These are phyloP conservation scores for Arthrobotrys iridis DNA, from an alignment of 2,329 filamentous ascomycete genomes.

Conservation along the genomic window DNA sequence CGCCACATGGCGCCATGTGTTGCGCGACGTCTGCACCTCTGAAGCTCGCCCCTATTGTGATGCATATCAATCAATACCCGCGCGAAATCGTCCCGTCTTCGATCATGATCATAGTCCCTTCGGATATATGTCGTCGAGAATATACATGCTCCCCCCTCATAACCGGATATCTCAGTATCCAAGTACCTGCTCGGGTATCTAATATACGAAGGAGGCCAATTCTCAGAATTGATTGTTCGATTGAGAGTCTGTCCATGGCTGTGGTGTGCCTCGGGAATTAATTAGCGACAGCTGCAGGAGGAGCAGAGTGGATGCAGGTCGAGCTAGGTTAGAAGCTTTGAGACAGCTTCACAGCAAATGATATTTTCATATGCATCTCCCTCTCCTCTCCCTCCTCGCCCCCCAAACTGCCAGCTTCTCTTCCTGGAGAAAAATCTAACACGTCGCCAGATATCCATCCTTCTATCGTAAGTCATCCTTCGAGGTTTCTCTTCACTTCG, in stretches of 20 bases:
- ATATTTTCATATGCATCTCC: neutral
- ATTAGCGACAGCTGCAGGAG: slow-evolving; percentile 24
- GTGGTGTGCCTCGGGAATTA: slow-evolving; percentile 6
- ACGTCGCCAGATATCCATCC: neutral
- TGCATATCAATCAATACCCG: too few species aligned
- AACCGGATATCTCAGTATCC: neutral
- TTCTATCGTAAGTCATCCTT: neutral
- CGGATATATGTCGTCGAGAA: too few species aligned
- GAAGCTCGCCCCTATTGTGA: slow-evolving; percentile 22
- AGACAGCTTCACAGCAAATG: slow-evolving; percentile 30
- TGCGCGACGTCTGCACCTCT: slow-evolving; percentile 14
- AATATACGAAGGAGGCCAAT: too few species aligned
- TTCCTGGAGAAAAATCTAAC: neutral
- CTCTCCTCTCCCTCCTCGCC: neutral
- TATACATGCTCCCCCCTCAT: neutral
- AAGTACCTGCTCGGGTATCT: too few species aligned
- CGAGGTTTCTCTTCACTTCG: neutral
- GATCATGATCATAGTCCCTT: too few species aligned
- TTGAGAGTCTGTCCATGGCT: too few species aligned
- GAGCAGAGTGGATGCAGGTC: neutral
- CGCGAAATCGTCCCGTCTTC: too few species aligned
- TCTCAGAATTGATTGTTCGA: too few species aligned
- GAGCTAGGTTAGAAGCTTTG: slow-evolving; percentile 9
- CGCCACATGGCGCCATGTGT: slow-evolving; percentile 26
- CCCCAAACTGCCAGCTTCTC: neutral